A percentile compares a stretch with the other conserved stretches of the same genome.
phyloP scores from a whole-genome alignment of 2,329 filamentous ascomycete genomes.

The Aspergillus cejpii region DNA sequence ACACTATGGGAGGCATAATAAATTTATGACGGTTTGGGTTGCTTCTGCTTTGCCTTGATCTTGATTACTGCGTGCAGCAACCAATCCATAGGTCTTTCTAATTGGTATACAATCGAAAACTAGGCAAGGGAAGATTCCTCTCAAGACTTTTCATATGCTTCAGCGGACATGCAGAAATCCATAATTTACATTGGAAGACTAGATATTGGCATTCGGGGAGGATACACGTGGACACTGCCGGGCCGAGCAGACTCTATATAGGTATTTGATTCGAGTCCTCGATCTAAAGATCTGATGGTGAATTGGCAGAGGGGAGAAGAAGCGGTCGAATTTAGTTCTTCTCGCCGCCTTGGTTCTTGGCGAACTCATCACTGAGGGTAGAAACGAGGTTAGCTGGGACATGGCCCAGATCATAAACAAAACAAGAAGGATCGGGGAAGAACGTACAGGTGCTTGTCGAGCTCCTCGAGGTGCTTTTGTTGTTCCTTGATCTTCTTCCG shows the following conservation, averaged over 20 bases:
- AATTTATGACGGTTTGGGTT: neutral
- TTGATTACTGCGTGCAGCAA: neutral
- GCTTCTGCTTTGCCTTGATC: neutral
- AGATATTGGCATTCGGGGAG: neutral
- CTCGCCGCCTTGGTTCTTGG: constrained; percentile 64
- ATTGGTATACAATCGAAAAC: no score
- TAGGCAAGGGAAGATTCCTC: no score
- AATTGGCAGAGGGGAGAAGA: constrained; percentile 2
- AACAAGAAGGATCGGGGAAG: neutral
- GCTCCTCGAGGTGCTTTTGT: constrained; percentile 73
- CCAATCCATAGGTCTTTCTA: no score
- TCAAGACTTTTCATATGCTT: no score
- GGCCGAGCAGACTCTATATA: no score
- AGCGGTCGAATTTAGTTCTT: constrained; percentile 30
- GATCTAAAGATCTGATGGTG: neutral
- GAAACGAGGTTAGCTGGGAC: constrained; percentile 8
- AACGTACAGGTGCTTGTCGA: constrained; percentile 78
- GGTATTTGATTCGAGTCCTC: neutral
- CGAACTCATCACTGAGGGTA: constrained; percentile 62
- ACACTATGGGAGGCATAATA: constrained; percentile 1
- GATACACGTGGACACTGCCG: no score
- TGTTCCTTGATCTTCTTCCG: constrained; percentile 65
- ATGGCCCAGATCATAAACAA: neutral
- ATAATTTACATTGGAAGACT: neutral
- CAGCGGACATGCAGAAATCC: neutral